A percentile compares a stretch with the other conserved stretches of the same genome.
phyloP scores from a whole-genome alignment of 345 rosid genomes.

The Eucalyptus regnans region DNA sequence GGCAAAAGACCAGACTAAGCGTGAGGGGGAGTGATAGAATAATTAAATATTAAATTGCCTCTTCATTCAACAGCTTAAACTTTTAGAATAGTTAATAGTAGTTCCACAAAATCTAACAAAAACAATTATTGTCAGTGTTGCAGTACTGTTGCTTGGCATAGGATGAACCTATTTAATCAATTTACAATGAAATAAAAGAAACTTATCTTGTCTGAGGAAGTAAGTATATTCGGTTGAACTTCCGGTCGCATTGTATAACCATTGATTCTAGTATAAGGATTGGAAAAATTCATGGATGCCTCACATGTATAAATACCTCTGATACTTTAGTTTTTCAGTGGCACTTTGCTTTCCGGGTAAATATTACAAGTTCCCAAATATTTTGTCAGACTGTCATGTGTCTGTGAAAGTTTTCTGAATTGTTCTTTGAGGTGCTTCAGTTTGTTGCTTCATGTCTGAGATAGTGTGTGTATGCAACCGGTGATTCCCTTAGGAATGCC shows the following conservation, averaged over 20 bases:
- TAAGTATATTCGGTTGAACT: neutral
- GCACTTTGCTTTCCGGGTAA: neutral
- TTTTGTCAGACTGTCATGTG: neutral
- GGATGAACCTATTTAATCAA: neutral
- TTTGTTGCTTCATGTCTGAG: neutral
- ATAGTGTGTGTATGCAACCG: neutral
- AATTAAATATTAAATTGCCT: too few relatives aligned
- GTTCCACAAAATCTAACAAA: too few relatives aligned
- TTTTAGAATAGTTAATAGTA: too few relatives aligned
- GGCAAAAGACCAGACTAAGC: too few relatives aligned
- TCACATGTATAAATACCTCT: neutral
- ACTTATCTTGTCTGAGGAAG: neutral
- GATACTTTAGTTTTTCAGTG: neutral
- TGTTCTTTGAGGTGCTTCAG: neutral
- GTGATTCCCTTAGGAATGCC: neutral
- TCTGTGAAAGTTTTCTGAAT: neutral
- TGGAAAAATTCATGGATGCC: neutral
- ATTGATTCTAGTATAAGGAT: neutral
- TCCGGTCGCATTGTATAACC: neutral
- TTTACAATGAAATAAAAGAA: neutral
- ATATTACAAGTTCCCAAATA: neutral
- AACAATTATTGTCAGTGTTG: neutral
- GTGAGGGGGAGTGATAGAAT: too few relatives aligned
- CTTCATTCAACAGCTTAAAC: too few relatives aligned
- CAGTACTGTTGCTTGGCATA: neutral